phyloP scores from a whole-genome alignment of 225 moss, liverwort and hornwort genomes.

The Antitrichia curtipendula region DNA sequence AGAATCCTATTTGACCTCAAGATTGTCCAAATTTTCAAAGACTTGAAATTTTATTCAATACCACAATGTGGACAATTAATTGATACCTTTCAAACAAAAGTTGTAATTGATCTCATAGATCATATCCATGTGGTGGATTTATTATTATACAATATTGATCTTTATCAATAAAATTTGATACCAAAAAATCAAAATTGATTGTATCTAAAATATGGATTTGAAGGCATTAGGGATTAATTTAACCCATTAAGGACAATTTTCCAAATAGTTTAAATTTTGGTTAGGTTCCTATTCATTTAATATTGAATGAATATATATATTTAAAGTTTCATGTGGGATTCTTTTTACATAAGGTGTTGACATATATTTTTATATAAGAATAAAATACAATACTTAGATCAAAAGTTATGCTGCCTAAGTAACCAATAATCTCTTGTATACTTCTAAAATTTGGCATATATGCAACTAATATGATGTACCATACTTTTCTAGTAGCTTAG shows the following conservation, averaged over 20 bases:
- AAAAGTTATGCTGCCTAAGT: accelerated
- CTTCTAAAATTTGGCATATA: not conserved
- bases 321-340: not conserved
- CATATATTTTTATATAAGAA: not conserved
- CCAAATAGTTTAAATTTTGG: not conserved
- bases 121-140: not conserved
- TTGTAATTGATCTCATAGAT: not conserved
- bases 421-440: not conserved
- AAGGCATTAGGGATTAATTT: not conserved
- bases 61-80: not conserved
- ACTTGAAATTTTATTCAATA: not conserved
- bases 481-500: too few species aligned
- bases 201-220: not conserved
- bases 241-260: accelerated
- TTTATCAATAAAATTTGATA: not conserved
- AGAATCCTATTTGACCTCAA: not conserved
- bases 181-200: not conserved
- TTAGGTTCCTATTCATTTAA: not conserved
- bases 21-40: not conserved
- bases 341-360: too few species aligned
- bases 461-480: not conserved
- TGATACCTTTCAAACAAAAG: not conserved
- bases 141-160: too few species aligned
- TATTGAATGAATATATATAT: not conserved
- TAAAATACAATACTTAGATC: accelerated